Percentiles rank a stretch among this genome's conserved stretches.
These are phyloP conservation scores for Mycena epipterygia DNA, from an alignment of 768 basidiomycete species.

Conservation along the genomic window DNA sequence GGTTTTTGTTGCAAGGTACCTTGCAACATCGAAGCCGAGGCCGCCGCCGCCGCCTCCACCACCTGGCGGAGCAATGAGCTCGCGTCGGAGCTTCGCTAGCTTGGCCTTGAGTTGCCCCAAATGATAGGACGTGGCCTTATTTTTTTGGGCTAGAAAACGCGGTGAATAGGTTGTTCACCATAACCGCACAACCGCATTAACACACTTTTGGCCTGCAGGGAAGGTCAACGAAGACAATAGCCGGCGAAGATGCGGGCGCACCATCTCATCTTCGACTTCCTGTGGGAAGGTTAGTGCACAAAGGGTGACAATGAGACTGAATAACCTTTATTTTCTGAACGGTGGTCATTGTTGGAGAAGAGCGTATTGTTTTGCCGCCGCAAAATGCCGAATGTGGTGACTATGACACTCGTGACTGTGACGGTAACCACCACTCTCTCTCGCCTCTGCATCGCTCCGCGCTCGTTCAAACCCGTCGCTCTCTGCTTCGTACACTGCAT, in stretches of 20 bases:
- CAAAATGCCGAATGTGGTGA: neutral
- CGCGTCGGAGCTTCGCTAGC: constrained; percentile 95
- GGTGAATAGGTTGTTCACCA: constrained; percentile 33
- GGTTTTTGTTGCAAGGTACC: constrained; percentile 45
- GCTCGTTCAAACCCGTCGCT: constrained; percentile 36
- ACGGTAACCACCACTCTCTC: constrained; percentile 41
- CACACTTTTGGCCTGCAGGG: constrained; percentile 82
- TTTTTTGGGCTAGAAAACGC: constrained; percentile 83
- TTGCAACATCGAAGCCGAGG: constrained; percentile 96
- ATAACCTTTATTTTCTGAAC: constrained; percentile 89
- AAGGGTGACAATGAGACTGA: constrained; percentile 37
- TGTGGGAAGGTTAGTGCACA: constrained; percentile 47
- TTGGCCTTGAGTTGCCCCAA: constrained; percentile 98
- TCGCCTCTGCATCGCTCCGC: constrained; percentile 35
- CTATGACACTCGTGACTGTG: neutral
- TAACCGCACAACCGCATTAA: constrained; percentile 33
- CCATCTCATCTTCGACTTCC: constrained; percentile 99
- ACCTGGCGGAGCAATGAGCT: constrained; percentile 84
- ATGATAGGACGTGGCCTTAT: constrained; percentile 97
- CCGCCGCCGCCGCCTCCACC: constrained; percentile 92
- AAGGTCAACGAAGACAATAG: constrained; percentile 41
- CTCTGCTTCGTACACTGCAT: constrained; percentile 40
- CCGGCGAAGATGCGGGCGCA: constrained; percentile 52
- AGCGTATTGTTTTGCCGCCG: neutral
- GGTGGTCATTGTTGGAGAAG: constrained; percentile 51